Base-by-base conservation (phyloP, 805 yeast genomes). In the Kazachstania taianensis region DNA sequence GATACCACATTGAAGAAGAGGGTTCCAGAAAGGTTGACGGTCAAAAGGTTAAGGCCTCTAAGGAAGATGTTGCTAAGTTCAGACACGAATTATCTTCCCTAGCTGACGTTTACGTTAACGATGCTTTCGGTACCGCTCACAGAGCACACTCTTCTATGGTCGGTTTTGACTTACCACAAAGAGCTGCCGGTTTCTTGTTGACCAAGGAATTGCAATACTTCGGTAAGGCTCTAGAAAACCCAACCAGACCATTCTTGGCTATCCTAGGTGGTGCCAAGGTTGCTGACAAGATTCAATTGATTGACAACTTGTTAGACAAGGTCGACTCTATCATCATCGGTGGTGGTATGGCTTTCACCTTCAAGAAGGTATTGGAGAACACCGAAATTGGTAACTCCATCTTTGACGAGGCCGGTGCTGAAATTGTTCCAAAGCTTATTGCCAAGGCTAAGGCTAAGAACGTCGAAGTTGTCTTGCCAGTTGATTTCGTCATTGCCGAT, bases 321-420 rank as follows among this genome's bases (percentile, higher is more conserved):
- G 98, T 92, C 59, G 81, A 92, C 69, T 67, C 79, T 46, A 73
- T 92, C 61, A 85, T 92, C 68, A 78, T 92, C 57, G 97, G 98
- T 64, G 99, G 99, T 72, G 99, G 98, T 71, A 92, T 92, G 99
- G 92, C 98, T 44, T 92, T 89, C 81, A 92, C 99, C 56, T 92
- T 92, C 79, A 85, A 83, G 76, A 92, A 92, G 76, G 81, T 89
- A 37, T 59, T 86, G 44, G 83, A 85, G 66, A 72, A 73, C 63
- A 77, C 85, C 69, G 66, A 78, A 48, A 92, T 92, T 52, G 99
- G 99, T 66, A 70, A 79, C 65, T 92, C 98, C 27, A 72, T 92
- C 59, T 92, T 60, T 69, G 99, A 92, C 63, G 80, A 74, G 57
- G 96, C 79, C 45, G 99, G 99, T 64, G 84, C 98, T 53, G 81